phyloP scores from a whole-genome alignment of 108 stramenopile species.

The Bacterosira constricta region DNA sequence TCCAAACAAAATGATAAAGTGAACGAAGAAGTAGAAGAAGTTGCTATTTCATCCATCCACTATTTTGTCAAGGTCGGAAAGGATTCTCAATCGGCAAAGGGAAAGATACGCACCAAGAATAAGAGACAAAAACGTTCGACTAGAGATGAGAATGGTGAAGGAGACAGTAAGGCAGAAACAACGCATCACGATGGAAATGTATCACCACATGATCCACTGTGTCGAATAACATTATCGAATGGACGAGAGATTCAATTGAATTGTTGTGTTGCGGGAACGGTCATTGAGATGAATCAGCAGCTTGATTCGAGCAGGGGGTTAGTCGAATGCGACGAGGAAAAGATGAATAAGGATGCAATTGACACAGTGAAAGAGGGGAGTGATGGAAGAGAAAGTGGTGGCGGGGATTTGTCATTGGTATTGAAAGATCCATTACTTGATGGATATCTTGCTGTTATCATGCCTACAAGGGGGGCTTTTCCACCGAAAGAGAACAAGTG shows the following conservation, averaged over 20 bases:
- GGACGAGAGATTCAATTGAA: conserved; percentile 43
- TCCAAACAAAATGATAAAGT: neutral
- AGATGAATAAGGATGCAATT: neutral
- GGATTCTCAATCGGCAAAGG: conserved; percentile 51
- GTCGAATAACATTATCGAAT: conserved; percentile 20
- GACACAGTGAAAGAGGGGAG: neutral
- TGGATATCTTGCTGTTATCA: conserved; percentile 77
- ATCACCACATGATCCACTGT: conserved; percentile 37
- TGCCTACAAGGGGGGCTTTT: conserved; percentile 55
- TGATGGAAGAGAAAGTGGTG: neutral
- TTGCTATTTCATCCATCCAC: conserved; percentile 1
- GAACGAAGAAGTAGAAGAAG: neutral
- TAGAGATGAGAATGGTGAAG: neutral
- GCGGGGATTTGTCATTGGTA: conserved; percentile 22
- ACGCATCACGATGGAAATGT: conserved; percentile 39
- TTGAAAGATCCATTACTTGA: conserved; percentile 69
- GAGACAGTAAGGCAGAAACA: neutral
- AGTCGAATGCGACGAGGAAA: neutral
- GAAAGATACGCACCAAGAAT: conserved; percentile 34
- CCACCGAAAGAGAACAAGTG: conserved; percentile 52
- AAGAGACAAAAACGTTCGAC: conserved; percentile 12
- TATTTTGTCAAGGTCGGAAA: conserved; percentile 26
- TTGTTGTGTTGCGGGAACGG: conserved; percentile 72
- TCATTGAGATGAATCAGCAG: conserved; percentile 69
- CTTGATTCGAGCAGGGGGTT: neutral